Base-by-base conservation (phyloP, 257 asterid genomes). In the Linaria vulgaris region DNA sequence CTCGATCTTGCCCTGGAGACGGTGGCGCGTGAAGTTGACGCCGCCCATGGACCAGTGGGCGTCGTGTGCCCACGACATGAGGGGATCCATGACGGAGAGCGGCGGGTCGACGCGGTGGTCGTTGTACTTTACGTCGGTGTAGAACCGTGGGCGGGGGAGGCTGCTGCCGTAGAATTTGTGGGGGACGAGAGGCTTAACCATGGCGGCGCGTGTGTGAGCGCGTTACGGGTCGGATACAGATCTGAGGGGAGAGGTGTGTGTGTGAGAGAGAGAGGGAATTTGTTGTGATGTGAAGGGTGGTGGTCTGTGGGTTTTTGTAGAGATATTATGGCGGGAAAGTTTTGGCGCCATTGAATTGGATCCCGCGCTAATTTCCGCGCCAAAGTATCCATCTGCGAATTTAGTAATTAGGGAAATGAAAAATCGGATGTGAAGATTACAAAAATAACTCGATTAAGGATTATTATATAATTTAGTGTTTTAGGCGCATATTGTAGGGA, bases 11-110 rank as follows among this genome's bases (percentile, higher is more conserved):
- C 99, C 99, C 51, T 91, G 98, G 74, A 91, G 83, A 50, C 98
- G 95, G 72, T 72, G 87, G 70, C 96, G 96, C 72, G 61, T 69
- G 86, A 80, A 60, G 45, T 79, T 88, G 60, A 86, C 78, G 49
- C 96, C 98, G 1, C 98, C 97, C 98, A 91, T 91, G 6, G 95
- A 86, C 98, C 97, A 91, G 72, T 91, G 98, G 6, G 96, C 97
- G 59, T 86, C 96, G 38, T 82, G 43, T 15, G 98, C 96, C 98
- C 98, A 92, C 8, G 80, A 50, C 71, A 87, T 64, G 1, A 92
- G 72, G 6, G 97, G 84, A 58, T 73, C 97, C 79, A 68, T 71
- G 57, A 92, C 94, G 1, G 97, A 37, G 2, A 45, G 70, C 0
- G 97, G 96, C 44, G 98, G 98, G 51, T 88, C 96, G 1, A 89